Conservation (phyloP, 345 rosid genomes). For the Rhodamnia argentea region DNA sequence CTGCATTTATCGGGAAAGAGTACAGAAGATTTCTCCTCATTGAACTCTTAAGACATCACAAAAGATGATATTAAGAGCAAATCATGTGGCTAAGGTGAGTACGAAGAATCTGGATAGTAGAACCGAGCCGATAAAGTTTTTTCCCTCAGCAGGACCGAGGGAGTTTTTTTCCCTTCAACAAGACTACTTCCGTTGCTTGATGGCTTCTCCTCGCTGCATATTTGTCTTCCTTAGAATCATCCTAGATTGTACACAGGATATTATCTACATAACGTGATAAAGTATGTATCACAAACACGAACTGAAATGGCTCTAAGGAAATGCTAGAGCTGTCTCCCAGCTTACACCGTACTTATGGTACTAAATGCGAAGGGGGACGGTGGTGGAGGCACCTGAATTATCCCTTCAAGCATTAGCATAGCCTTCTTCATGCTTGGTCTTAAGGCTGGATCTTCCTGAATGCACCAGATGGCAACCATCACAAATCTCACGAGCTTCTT, state of each 20-base stretch:
- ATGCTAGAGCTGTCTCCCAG: background rate
- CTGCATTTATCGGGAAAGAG: background rate
- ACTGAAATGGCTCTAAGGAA: background rate
- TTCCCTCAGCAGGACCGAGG: background rate
- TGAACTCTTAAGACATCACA: background rate
- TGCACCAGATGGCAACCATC: constrained; percentile 49
- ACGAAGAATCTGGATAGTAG: background rate
- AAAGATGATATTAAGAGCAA: background rate
- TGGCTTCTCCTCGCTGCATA: background rate
- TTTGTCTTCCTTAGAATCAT: background rate
- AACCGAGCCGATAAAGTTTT: background rate
- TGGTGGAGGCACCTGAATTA: constrained; percentile 20
- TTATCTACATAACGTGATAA: background rate
- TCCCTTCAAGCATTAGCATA: constrained; percentile 52
- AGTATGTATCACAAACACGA: background rate
- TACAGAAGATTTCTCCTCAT: background rate
- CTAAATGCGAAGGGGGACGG: constrained; percentile 16
- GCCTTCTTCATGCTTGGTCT: constrained; percentile 44
- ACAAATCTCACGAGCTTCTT: constrained; percentile 18
- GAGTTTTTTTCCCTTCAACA: background rate
- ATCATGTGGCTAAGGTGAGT: background rate
- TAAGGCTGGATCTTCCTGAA: constrained; percentile 38
- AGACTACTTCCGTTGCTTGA: background rate
- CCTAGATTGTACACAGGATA: background rate
- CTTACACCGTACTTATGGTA: background rate